phyloP scores from a whole-genome alignment of 805 yeast species.

The Cyberlindnera galapagoensis region DNA sequence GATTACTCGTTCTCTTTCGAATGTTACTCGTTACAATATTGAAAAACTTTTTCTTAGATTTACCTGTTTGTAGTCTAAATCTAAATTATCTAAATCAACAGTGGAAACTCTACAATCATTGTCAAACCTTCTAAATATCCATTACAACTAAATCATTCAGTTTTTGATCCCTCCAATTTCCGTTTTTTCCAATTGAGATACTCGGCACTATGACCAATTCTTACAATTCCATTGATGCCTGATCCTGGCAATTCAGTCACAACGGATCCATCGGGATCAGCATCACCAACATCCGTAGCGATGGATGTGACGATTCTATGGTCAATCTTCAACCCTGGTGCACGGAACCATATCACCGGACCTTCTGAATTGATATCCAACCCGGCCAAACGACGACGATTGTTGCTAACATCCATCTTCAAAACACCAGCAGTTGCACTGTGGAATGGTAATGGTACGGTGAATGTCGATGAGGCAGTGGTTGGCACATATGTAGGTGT shows the following conservation, averaged over 20 bases:
- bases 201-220: slow-evolving; percentile 66
- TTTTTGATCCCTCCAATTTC: slow-evolving; percentile 6
- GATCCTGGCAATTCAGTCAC: slow-evolving; percentile 16
- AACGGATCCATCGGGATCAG: slow-evolving; percentile 10
- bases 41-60: too few relatives aligned
- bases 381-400: slow-evolving; percentile 23
- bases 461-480: slow-evolving; percentile 27
- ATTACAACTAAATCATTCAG: too few relatives aligned
- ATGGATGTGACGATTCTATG: slow-evolving; percentile 28
- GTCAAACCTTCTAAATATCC: too few relatives aligned
- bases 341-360: slow-evolving; percentile 59
- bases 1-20: too few relatives aligned
- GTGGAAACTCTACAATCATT: too few relatives aligned
- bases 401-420: slow-evolving; percentile 28
- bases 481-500: slow-evolving; percentile 21
- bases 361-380: slow-evolving; percentile 21
- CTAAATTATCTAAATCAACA: too few relatives aligned
- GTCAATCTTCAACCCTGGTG: slow-evolving; percentile 50
- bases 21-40: too few relatives aligned
- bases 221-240: slow-evolving; percentile 25
- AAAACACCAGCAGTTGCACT: slow-evolving; percentile 21
- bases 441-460: slow-evolving; percentile 23
- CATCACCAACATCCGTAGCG: slow-evolving; percentile 20
- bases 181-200: slow-evolving; percentile 56
- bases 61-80: too few relatives aligned